Evolutionary conservation across 2,329 filamentous ascomycete genomes (phyloP).

Genomic region (Drechslerella stenobrocha): DNA sequence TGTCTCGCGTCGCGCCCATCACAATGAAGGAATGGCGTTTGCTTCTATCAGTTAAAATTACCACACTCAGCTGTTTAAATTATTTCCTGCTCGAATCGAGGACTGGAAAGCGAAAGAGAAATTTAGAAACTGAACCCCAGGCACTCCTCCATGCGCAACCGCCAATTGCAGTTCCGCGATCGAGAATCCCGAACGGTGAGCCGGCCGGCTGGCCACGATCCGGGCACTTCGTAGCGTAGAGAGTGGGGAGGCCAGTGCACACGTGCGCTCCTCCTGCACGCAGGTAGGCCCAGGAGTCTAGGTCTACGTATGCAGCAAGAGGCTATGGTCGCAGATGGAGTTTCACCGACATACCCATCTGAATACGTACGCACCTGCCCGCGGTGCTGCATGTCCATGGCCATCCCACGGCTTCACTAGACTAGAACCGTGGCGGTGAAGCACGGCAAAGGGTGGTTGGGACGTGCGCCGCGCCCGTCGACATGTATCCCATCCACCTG

Average conservation of each 20-base stretch:
- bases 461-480: background rate
- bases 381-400: no score
- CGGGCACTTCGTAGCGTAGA: no score
- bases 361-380: background rate
- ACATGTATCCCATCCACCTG: background rate
- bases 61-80: background rate
- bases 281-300: no score
- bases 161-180: background rate
- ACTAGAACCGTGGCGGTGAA: slow-evolving; percentile 1
- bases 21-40: slow-evolving; percentile 2
- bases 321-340: background rate
- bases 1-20: background rate
- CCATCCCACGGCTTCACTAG: background rate
- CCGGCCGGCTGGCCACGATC: no score
- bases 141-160: no score
- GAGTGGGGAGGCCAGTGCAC: no score
- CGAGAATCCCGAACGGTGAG: no score
- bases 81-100: background rate
- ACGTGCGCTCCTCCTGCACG: background rate
- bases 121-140: no score
- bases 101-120: no score
- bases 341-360: no score
- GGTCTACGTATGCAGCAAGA: background rate
- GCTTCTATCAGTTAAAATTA: background rate
- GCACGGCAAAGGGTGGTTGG: background rate